Evolutionary conservation across 331 rosid genomes (phyloP).

Genomic region (Acacia concinna): DNA sequence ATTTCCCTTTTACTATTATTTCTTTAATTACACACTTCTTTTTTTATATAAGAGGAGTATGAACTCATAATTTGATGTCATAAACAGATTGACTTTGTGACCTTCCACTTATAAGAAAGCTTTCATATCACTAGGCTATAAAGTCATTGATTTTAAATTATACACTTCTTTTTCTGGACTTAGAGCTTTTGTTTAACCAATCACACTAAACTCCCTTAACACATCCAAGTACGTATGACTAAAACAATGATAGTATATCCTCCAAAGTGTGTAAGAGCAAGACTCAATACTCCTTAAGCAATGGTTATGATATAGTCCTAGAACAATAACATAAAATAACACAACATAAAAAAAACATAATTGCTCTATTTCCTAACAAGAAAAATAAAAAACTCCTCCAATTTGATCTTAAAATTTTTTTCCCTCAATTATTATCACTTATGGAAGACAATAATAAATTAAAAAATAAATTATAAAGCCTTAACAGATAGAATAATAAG

Average conservation of each 20-base stretch:
- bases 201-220: neutral
- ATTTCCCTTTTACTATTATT: neutral
- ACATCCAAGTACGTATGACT: neutral
- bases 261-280: neutral
- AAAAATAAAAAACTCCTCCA: neutral
- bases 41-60: too few relatives aligned
- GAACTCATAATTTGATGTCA: too few relatives aligned
- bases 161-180: neutral
- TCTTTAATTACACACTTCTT: neutral
- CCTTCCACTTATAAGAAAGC: too few relatives aligned
- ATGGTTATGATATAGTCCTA: neutral
- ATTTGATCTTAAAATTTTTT: neutral
- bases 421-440: neutral
- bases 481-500: too few relatives aligned
- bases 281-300: neutral
- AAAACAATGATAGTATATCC: neutral
- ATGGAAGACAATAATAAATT: neutral
- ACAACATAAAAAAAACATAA: neutral
- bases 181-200: neutral
- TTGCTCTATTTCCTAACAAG: too few relatives aligned
- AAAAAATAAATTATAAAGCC: neutral
- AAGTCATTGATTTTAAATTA: too few relatives aligned
- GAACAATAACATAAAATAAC: neutral
- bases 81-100: too few relatives aligned
- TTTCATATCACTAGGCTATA: too few relatives aligned